phyloP scores from a whole-genome alignment of 768 basidiomycete species.

The Tricholoma saponaceum region DNA sequence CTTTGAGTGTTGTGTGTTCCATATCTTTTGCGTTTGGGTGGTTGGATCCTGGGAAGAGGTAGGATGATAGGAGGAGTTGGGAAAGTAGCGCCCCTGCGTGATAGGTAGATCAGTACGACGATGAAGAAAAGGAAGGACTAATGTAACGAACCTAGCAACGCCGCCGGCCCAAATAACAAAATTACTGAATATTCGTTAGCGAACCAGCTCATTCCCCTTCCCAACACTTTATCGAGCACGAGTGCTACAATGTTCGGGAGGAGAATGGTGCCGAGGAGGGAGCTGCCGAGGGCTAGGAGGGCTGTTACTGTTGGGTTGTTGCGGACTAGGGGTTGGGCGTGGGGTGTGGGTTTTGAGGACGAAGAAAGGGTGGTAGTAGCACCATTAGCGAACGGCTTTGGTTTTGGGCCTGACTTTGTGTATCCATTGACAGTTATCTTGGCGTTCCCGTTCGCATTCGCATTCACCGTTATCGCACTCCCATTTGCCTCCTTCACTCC shows the following conservation, averaged over 20 bases:
- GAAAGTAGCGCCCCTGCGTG: conserved; percentile 54
- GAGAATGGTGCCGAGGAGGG: conserved; percentile 53
- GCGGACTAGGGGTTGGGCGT: not conserved
- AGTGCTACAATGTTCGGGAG: conserved; percentile 70
- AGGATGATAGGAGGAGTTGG: conserved; percentile 51
- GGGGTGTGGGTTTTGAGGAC: not conserved
- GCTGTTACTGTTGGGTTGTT: not conserved
- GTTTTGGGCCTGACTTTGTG: not conserved
- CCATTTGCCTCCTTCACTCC: not conserved
- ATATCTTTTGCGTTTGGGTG: not conserved
- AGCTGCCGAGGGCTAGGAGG: not conserved
- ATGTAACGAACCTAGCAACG: conserved; percentile 55
- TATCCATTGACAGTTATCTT: not conserved
- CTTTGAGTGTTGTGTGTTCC: conserved; percentile 61
- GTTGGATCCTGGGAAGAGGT: not conserved
- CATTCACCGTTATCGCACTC: not conserved
- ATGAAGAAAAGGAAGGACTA: too few relatives aligned
- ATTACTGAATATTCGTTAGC: conserved; percentile 61
- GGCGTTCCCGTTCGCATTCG: not conserved
- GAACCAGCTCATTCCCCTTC: conserved; percentile 86
- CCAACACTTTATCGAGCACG: conserved; percentile 56
- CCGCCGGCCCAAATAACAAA: conserved; percentile 70
- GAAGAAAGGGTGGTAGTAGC: not conserved
- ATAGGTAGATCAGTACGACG: not conserved
- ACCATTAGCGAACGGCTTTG: not conserved